These are phyloP conservation scores for Globisporangium barbulae DNA, from an alignment of 352 stramenopile species.

Conservation along the genomic window DNA sequence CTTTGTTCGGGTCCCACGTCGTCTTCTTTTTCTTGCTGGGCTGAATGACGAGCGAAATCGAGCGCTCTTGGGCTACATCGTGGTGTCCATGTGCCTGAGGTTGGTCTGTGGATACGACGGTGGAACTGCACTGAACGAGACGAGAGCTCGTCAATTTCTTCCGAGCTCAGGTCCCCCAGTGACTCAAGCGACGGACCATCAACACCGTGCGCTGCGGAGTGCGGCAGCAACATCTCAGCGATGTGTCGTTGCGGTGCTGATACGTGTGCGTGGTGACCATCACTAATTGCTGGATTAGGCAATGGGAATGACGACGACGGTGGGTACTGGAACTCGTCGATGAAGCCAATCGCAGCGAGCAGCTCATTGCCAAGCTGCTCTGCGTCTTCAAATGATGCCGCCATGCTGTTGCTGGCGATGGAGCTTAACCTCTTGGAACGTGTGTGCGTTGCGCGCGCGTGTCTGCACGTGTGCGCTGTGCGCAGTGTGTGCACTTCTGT, in stretches of 20 bases:
- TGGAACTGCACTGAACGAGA: background rate
- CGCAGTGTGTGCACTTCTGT: no score
- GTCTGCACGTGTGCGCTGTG: background rate
- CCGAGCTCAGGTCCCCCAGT: background rate
- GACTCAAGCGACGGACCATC: background rate
- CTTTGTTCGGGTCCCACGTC: slow-evolving; percentile 8
- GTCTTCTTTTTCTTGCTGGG: background rate
- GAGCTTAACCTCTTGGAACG: background rate
- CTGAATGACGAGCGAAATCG: no score
- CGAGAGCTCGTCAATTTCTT: background rate
- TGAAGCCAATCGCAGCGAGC: background rate
- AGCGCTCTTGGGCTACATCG: background rate
- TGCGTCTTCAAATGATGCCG: background rate
- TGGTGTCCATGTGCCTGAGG: no score
- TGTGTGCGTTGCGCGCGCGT: no score
- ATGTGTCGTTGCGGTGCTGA: background rate
- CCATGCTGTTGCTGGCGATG: background rate
- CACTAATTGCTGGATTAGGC: no score
- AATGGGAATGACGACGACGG: background rate
- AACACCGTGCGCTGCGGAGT: background rate
- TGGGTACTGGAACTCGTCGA: background rate
- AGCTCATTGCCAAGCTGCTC: background rate
- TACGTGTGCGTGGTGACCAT: background rate
- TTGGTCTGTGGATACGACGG: background rate
- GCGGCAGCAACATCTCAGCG: background rate